These are phyloP conservation scores for Singerocomus rubriflavus DNA, from an alignment of 1,284 basidiomycete genomes.

Conservation along the genomic window DNA sequence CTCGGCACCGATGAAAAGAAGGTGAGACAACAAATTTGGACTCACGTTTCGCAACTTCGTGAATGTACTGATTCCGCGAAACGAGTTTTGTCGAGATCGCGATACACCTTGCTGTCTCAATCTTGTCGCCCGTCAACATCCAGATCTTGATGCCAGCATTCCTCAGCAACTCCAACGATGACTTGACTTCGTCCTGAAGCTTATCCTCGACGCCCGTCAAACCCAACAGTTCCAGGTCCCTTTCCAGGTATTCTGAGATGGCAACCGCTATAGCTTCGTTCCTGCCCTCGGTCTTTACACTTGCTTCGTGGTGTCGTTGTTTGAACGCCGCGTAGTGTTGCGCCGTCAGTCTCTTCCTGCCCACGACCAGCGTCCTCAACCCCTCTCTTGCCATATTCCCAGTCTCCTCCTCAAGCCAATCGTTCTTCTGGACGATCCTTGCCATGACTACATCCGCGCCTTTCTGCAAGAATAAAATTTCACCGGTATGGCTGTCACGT, in stretches of 20 bases:
- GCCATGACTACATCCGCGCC: constrained; percentile 98
- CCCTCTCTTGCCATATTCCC: constrained; percentile 99
- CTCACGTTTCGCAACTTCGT: constrained; percentile 91
- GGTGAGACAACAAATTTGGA: constrained; percentile 11
- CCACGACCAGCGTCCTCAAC: constrained; percentile 91
- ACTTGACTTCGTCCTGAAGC: constrained; percentile 94
- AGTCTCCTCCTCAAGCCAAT: constrained; percentile 99
- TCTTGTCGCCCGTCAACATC: constrained; percentile 99
- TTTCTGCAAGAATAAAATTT: constrained; percentile 92
- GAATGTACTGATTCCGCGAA: constrained; percentile 95
- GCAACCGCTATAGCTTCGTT: constrained; percentile 80
- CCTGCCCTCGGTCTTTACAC: constrained; percentile 72
- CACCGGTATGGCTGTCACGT: constrained; percentile 70
- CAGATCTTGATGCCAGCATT: constrained; percentile 99
- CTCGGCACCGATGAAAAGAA: constrained; percentile 2
- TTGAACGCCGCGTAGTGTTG: constrained; percentile 78
- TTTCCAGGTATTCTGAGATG: constrained; percentile 78
- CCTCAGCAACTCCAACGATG: constrained; percentile 87
- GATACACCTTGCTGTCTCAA: constrained; percentile 98
- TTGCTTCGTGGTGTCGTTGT: constrained; percentile 73
- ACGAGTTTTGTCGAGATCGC: constrained; percentile 97
- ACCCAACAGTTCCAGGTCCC: constrained; percentile 88
- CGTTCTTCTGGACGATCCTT: constrained; percentile 91
- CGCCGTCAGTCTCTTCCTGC: constrained; percentile 70
- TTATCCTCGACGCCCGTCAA: constrained; percentile 99